These are phyloP conservation scores for Pleurotus eryngii DNA, from an alignment of 768 basidiomycete genomes.

Conservation along the genomic window DNA sequence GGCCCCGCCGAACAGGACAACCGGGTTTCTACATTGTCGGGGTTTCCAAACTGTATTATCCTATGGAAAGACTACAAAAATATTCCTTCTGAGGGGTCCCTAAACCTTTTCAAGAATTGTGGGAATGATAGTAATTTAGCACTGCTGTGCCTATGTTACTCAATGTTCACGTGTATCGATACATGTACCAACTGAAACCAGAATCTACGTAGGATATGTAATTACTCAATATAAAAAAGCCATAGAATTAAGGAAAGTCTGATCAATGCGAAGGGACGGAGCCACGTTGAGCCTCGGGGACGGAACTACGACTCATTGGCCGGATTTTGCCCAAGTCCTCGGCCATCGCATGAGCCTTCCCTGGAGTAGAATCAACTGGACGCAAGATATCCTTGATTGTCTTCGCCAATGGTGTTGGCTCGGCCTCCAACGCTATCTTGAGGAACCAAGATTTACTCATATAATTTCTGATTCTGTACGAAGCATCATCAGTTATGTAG, in stretches of 20 bases:
- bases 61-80: no score
- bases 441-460: conserved; percentile 95
- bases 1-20: no score
- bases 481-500: neutral
- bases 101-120: no score
- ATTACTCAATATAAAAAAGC: neutral
- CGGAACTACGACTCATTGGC: neutral
- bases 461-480: conserved; percentile 79
- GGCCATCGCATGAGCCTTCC: neutral
- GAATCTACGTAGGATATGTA: neutral
- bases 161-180: neutral
- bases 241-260: neutral
- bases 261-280: neutral
- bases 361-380: neutral
- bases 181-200: neutral
- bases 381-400: conserved; percentile 40
- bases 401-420: conserved; percentile 50
- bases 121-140: no score
- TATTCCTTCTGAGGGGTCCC: no score
- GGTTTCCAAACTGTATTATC: no score
- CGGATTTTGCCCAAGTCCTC: neutral
- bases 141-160: no score
- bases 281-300: neutral
- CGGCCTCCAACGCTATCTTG: conserved; percentile 54
- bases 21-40: no score